Percentiles rank a stretch among this genome's conserved stretches.
Conservation (phyloP, 495 filamentous ascomycete species). For the Penicillium subrubescens region DNA sequence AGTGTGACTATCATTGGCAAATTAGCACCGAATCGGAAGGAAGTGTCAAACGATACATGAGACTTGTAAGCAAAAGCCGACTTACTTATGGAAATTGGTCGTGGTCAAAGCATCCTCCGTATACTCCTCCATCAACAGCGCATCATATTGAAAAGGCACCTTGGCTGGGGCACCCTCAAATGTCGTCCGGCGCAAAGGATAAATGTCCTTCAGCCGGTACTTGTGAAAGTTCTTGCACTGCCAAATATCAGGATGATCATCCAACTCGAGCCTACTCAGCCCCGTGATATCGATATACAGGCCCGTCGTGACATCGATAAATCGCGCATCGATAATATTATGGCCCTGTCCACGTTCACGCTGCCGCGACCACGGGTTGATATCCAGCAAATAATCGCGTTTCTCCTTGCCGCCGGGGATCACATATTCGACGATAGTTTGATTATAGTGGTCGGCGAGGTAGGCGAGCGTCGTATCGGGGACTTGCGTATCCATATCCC, state of each 20-base stretch:
- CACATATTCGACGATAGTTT: constrained; percentile 63
- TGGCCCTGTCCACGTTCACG: constrained; percentile 62
- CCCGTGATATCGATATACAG: constrained; percentile 91
- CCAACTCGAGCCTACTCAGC: constrained; percentile 66
- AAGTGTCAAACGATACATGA: neutral
- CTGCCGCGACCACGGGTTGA: constrained; percentile 70
- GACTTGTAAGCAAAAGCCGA: constrained; percentile 2
- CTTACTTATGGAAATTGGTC: constrained; percentile 58
- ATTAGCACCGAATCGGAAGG: constrained; percentile 11
- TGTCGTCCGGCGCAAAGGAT: constrained; percentile 55
- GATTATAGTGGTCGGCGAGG: constrained; percentile 66
- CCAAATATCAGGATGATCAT: constrained; percentile 63
- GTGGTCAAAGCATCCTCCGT: constrained; percentile 49
- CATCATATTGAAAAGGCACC: constrained; percentile 63
- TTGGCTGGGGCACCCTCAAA: constrained; percentile 64
- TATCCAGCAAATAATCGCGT: constrained; percentile 71
- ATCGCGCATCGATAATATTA: constrained; percentile 86
- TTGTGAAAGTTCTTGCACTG: constrained; percentile 81
- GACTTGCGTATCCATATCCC: constrained; percentile 85
- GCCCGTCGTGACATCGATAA: constrained; percentile 76
- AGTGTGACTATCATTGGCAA: constrained; percentile 29
- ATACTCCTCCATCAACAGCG: constrained; percentile 64
- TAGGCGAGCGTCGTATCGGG: constrained; percentile 60
- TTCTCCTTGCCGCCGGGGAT: constrained; percentile 31
- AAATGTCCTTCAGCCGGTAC: constrained; percentile 59